Base-by-base conservation (phyloP, 345 rosid species). In the Lagerstroemia speciosa region DNA sequence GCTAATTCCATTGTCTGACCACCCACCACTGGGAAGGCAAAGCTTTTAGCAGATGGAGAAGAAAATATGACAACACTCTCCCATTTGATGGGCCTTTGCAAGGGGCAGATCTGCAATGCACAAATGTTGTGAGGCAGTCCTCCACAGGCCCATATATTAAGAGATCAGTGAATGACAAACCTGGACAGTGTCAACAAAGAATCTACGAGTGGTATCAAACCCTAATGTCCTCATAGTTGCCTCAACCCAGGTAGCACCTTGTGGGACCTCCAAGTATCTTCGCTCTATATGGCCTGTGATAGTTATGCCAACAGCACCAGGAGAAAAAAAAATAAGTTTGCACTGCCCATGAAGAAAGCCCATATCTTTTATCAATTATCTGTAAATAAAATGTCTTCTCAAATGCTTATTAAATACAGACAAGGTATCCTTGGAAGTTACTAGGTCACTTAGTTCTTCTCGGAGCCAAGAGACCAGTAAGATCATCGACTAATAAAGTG, bases 1-100 rank as follows among this genome's bases (percentile, higher is more conserved):
- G 86, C 88, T 74, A 94, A 82, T 80, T 94, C 99, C 96, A 89
- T 86, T 43, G 97, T 92, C 80, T 80, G 92, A 73, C 99, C 98
- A 79, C 90, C 81, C 74, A 84, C 84, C 57, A 89, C 93, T 67
- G 89, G 87, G 75, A 94, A 88, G 43, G 89, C 31, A 78, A 87
- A 94, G 77, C 88, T 86, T 85, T 92, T 85, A 76, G 87, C 70
- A 73, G 85, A 75, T 19, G 99, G 96, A 55, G 96, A 94, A 71
- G 98, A 83, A 69, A 92, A 88, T 16, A 86, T 87, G 37, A 85
- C 64, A 46, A 81, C 87, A 32, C 73, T 84, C 90, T 83, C 96
- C 97, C 95, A 94, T 80, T 91, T 92, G 67, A 86, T 72, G 65
- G 99, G 99, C 81, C 98, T 90, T 86, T 70, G 89, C 75, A 94